Evolutionary conservation across 805 yeast genomes (phyloP), one percentile per base, ranked within the genome.

Genomic region (Ogataea angusta): DNA sequence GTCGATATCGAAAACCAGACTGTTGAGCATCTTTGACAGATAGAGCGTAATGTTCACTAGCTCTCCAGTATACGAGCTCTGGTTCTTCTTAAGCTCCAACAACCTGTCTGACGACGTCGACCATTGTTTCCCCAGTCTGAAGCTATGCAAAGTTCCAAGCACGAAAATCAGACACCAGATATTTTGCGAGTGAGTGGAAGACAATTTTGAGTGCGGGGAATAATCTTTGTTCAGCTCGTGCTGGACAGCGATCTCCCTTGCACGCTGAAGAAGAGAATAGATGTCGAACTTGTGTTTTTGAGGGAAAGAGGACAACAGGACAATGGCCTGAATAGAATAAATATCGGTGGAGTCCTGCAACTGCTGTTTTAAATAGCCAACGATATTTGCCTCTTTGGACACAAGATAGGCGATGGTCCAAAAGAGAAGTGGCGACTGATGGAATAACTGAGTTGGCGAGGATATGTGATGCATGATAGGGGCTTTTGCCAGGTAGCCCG

Each of bases 341-440:
- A 34, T 18, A 18, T 40, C 53, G 4, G 48, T 25, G 5, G 52
- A 51, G 10, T 48, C 42, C n/a, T 34, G 31, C 12, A 58, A 39
- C 31, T 52, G 48, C 8, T 53, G 36, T 6, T 59, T 29, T 32
- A 46, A 49, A 5, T 47, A 35, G 1, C 40, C 14, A 32, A 40
- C 51, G 14, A 60, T 49, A 2, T 34, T 24, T 2, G 40, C 30
- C 21, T 57, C 50, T 18, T 33, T 27, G 10, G 54, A 34, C 5
- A 53, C 45, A 3, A 57, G 40, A 30, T 43, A 58, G 10, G 58
- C 49, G 10, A 60, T 51, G 24, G 65, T 46, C 67, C 67, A 62
- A 46, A 61, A 62, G n/a, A 60, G 46, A 6, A 60, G 36, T n/a
- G 49, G 45, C 9, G 58, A 53, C 16, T 46, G 37, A 17, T 29